A percentile compares a stretch with the other conserved stretches of the same genome.
Conservation (phyloP, 2,329 filamentous ascomycete genomes). For the Fusarium redolens region DNA sequence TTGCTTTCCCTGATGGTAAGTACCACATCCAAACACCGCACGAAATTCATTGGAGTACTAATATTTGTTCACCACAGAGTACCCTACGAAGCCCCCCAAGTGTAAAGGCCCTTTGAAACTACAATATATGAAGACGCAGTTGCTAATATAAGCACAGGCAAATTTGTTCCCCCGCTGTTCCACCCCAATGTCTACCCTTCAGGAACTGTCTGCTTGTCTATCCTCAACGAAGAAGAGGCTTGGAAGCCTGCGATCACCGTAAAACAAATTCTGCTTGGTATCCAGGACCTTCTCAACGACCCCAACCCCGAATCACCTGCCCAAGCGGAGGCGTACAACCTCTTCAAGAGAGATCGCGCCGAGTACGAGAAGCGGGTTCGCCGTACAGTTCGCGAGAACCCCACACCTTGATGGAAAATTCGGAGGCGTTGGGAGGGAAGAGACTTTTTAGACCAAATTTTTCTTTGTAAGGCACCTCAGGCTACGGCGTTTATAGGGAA, state of each 20-base stretch:
- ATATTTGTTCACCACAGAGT: conserved; percentile 69
- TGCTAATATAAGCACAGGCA: conserved; percentile 69
- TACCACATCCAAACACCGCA: neutral
- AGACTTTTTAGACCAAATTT: conserved; percentile 27
- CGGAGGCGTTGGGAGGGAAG: neutral
- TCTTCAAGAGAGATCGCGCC: conserved; percentile 88
- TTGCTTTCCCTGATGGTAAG: conserved; percentile 92
- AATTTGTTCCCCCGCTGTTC: conserved; percentile 95
- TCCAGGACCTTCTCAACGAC: conserved; percentile 94
- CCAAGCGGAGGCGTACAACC: conserved; percentile 96
- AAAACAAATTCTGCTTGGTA: conserved; percentile 95
- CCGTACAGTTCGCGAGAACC: conserved; percentile 90
- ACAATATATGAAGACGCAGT: neutral
- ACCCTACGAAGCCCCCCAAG: conserved; percentile 98
- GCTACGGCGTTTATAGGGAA: conserved; percentile 47
- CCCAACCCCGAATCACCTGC: conserved; percentile 97
- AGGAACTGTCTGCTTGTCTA: conserved; percentile 95
- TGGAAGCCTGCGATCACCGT: conserved; percentile 99
- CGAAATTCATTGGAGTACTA: conserved; percentile 17
- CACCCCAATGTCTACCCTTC: conserved; percentile 99
- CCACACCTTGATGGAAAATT: conserved; percentile 68
- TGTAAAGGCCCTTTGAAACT: conserved; percentile 68
- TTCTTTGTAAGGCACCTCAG: conserved; percentile 38
- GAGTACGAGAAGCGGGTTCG: conserved; percentile 92
- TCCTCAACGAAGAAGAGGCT: conserved; percentile 96